Conservation (phyloP, 441 rosid genomes). For the Dalechampia spathulata region DNA sequence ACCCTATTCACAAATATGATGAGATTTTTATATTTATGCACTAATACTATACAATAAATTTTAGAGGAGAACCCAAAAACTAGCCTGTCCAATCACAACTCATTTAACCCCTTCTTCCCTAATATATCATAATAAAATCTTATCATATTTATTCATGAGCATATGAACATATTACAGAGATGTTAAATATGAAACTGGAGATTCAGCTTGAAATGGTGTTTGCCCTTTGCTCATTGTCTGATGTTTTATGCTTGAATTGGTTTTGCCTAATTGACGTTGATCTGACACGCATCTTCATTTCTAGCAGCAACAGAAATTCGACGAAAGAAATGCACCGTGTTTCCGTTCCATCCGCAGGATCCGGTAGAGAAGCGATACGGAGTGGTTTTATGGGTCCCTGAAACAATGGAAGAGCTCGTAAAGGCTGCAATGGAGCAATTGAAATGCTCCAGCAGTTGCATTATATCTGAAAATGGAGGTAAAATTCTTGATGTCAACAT, state of each 20-base stretch:
- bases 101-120: too few species aligned
- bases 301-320: slow-evolving; percentile 13
- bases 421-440: slow-evolving; percentile 35
- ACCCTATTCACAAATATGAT: too few species aligned
- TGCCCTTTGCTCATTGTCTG: not conserved
- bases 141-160: too few species aligned
- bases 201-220: too few species aligned
- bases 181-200: too few species aligned
- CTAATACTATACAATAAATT: too few species aligned
- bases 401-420: slow-evolving; percentile 52
- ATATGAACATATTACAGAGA: too few species aligned
- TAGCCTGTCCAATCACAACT: too few species aligned
- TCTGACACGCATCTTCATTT: not conserved
- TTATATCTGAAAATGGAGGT: slow-evolving; percentile 51
- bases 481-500: slow-evolving; percentile 48
- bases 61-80: too few species aligned
- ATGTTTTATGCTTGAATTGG: not conserved
- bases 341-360: slow-evolving; percentile 51
- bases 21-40: too few species aligned
- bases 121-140: too few species aligned
- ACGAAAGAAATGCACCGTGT: slow-evolving; percentile 54
- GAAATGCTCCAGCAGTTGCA: slow-evolving; percentile 22
- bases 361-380: slow-evolving; percentile 37
- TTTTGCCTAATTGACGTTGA: not conserved
- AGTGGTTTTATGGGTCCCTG: slow-evolving; percentile 60